Evolutionary conservation across 2,329 filamentous ascomycete genomes (phyloP), one percentile per base, ranked within the genome.

Genomic region (Colletotrichum sp.): DNA sequence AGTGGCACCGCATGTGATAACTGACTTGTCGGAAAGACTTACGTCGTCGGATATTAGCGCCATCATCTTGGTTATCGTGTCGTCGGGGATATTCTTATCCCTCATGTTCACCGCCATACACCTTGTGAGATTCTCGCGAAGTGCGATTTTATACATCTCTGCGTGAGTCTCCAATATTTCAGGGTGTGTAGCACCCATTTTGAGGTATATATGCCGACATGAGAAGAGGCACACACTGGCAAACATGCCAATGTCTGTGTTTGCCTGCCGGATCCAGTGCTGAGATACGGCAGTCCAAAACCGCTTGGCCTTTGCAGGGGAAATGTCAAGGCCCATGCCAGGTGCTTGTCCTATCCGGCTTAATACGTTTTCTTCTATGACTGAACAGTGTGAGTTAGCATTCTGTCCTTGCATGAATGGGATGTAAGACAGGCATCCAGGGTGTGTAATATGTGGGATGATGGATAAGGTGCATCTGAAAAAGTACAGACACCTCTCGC

Each of bases 11-110:
- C 52, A 26, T n/a, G 24, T n/a, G 58, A 34, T 21, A 34, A 13
- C 16, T 30, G 30, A 18, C 34, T 26, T 5, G 21, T 18, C n/a
- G 32, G 34, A 16, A 36, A 43, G 61, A 36, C 64, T 71, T 38
- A 75, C 76, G 28, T 73, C 62, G 30, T 77, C 76, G 5, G 76
- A 77, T n/a, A 76, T 72, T 16, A 77, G 52, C 43, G 65, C 75
- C n/a, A 79, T 55, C 9, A 72, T 78, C 52, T 80, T 78, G 2
- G 77, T 75, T 16, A 80, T 77, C 7, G 79, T 80, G 12, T 75
- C 32, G 12, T 80, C 76, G 43, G 76, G 78, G 16, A 75, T 59
- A 14, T 55, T 32, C 5, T 36, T 38, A 28, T 58, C 56, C 6
- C 36, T 32, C 14, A 71, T 70, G 28, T 79, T 76, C 8, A 36